Evolutionary conservation across 257 asterid genomes (phyloP).

Genomic region (Solanum chiquidenum): DNA sequence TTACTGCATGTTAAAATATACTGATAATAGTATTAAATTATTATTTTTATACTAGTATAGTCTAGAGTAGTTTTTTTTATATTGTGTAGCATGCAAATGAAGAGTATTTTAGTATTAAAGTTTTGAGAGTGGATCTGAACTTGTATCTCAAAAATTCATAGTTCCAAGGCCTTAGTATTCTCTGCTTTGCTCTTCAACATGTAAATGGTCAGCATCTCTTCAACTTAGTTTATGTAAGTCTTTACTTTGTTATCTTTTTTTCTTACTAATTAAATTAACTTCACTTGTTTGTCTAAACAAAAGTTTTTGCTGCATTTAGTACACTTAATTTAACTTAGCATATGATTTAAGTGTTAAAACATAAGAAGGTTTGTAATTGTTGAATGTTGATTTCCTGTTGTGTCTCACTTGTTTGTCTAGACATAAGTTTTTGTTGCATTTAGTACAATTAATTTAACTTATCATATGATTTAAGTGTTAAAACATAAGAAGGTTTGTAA

Average conservation of each 20-base stretch:
- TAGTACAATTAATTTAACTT: neutral
- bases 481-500: neutral
- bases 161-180: conserved; percentile 25
- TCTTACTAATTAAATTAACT: neutral
- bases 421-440: neutral
- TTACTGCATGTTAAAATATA: neutral
- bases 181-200: conserved; percentile 7
- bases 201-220: neutral
- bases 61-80: neutral
- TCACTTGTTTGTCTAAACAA: neutral
- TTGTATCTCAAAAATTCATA: conserved; percentile 21
- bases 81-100: conserved; percentile 30
- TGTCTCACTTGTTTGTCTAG: neutral
- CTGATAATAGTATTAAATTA: neutral
- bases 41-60: neutral
- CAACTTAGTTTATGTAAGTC: neutral
- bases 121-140: conserved; percentile 40
- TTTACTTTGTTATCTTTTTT: neutral
- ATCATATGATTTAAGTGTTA: neutral
- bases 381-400: neutral
- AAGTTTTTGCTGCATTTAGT: neutral
- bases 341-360: neutral
- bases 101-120: neutral
- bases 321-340: neutral
- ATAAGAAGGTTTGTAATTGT: neutral